A percentile compares a stretch with the other conserved stretches of the same genome.
Conservation (phyloP, 176 grass and related monocot species). For the Themeda triandra region DNA sequence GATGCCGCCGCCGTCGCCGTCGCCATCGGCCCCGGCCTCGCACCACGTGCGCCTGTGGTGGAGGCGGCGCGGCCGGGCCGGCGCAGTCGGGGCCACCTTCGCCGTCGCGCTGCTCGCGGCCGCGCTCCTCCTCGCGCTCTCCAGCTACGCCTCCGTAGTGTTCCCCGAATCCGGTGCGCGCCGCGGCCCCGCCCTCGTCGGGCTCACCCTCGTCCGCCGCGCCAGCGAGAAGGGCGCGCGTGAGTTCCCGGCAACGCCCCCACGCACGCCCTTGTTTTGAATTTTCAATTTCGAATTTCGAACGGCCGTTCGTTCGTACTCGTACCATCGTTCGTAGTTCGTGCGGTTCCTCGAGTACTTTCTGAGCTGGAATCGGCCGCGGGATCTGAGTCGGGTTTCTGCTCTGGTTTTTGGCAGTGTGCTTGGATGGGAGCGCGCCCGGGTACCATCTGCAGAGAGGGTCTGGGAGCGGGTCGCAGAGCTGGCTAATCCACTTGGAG, state of each 20-base stretch:
- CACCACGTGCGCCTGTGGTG: conserved; percentile 56
- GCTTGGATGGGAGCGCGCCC: conserved; percentile 64
- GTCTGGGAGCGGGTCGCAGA: conserved; percentile 40
- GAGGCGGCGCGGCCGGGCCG: conserved; percentile 43
- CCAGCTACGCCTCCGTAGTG: conserved; percentile 30
- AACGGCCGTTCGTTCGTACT: not conserved
- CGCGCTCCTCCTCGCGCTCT: conserved; percentile 41
- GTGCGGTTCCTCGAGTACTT: not conserved
- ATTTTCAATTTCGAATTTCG: not conserved
- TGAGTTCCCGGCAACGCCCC: too few species aligned
- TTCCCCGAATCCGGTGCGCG: not conserved
- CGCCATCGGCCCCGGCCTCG: conserved; percentile 18
- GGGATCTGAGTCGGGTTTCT: not conserved
- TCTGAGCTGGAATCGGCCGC: not conserved
- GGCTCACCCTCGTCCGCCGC: conserved; percentile 55
- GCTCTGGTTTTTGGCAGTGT: conserved; percentile 44
- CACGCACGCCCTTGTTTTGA: not conserved
- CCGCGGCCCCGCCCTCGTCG: conserved; percentile 41
- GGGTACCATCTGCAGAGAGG: conserved; percentile 75
- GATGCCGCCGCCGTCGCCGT: not conserved
- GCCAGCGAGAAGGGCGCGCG: conserved; percentile 73
- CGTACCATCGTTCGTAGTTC: not conserved
- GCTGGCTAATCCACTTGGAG: conserved; percentile 72
- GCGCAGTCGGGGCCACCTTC: conserved; percentile 44
- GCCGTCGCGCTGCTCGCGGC: conserved; percentile 41